A percentile compares a stretch with the other conserved stretches of the same genome.
These are phyloP conservation scores for Pluteus cervinus DNA, from an alignment of 768 basidiomycete genomes.

Conservation along the genomic window DNA sequence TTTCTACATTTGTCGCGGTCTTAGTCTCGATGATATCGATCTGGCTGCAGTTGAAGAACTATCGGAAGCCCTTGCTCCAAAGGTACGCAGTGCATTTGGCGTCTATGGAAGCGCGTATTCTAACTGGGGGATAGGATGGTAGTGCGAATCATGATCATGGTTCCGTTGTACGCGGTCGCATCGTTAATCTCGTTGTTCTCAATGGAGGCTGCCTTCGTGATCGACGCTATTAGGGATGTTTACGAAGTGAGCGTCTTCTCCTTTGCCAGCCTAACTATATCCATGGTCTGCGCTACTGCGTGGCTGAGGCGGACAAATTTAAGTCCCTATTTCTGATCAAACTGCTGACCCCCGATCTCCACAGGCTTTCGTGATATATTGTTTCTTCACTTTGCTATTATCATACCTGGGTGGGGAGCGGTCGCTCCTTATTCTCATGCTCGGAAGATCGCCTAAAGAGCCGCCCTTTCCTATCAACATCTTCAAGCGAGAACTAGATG, in stretches of 20 bases:
- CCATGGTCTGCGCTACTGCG: too few species aligned
- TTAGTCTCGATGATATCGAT: slow-evolving; percentile 70
- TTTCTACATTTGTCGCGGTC: slow-evolving; percentile 66
- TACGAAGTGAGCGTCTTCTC: slow-evolving; percentile 73
- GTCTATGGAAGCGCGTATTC: background rate
- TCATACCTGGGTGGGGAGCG: slow-evolving; percentile 91
- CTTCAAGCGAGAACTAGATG: slow-evolving; percentile 83
- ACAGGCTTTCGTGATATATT: slow-evolving; percentile 92
- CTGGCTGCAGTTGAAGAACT: slow-evolving; percentile 78
- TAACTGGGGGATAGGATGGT: slow-evolving; percentile 59
- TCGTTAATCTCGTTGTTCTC: slow-evolving; percentile 93
- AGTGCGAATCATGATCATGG: slow-evolving; percentile 95
- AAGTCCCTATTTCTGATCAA: background rate
- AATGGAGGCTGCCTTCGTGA: slow-evolving; percentile 91
- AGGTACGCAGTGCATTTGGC: slow-evolving; percentile 37
- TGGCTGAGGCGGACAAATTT: background rate
- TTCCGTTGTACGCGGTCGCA: slow-evolving; percentile 86
- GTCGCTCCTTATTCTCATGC: slow-evolving; percentile 84
- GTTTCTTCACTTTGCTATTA: slow-evolving; percentile 79
- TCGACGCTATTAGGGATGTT: slow-evolving; percentile 90
- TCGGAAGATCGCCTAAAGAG: slow-evolving; percentile 83
- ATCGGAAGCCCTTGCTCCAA: slow-evolving; percentile 76
- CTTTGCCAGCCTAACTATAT: background rate
- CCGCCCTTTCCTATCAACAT: slow-evolving; percentile 83
- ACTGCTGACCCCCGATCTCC: background rate